Conservation (phyloP, 2,329 filamentous ascomycete genomes). For the Colletotrichum sp. region DNA sequence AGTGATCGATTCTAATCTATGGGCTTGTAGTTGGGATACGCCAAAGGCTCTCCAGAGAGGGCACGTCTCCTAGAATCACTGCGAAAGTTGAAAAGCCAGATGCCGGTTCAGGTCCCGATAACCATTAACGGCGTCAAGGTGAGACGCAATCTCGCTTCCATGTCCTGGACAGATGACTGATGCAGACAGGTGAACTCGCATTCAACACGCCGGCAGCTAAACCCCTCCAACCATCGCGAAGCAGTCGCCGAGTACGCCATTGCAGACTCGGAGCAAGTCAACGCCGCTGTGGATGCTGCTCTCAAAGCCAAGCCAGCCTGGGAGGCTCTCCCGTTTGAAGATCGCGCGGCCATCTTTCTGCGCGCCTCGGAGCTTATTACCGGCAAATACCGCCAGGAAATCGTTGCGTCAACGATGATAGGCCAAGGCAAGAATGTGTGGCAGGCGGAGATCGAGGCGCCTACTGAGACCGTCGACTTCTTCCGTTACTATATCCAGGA, state of each 20-base stretch:
- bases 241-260: background rate
- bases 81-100: background rate
- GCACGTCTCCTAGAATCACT: background rate
- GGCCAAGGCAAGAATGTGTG: conserved; percentile 98
- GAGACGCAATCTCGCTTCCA: background rate
- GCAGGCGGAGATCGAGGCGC: conserved; percentile 97
- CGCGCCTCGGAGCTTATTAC: conserved; percentile 92
- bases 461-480: conserved; percentile 94
- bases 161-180: background rate
- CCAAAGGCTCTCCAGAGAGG: background rate
- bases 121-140: background rate
- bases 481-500: conserved; percentile 94
- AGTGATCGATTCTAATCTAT: background rate
- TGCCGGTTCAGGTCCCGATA: background rate
- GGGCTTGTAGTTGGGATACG: background rate
- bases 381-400: conserved; percentile 92
- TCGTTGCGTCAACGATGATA: conserved; percentile 95
- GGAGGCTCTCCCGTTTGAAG: conserved; percentile 86
- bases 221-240: background rate
- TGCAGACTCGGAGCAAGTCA: background rate
- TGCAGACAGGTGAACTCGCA: background rate
- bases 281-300: background rate
- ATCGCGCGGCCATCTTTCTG: conserved; percentile 91
- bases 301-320: conserved; percentile 75
- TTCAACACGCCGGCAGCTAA: background rate